Evolutionary conservation across 306 rosid genomes (phyloP), one percentile per base, ranked within the genome.

Genomic region (Datisca glomerata): DNA sequence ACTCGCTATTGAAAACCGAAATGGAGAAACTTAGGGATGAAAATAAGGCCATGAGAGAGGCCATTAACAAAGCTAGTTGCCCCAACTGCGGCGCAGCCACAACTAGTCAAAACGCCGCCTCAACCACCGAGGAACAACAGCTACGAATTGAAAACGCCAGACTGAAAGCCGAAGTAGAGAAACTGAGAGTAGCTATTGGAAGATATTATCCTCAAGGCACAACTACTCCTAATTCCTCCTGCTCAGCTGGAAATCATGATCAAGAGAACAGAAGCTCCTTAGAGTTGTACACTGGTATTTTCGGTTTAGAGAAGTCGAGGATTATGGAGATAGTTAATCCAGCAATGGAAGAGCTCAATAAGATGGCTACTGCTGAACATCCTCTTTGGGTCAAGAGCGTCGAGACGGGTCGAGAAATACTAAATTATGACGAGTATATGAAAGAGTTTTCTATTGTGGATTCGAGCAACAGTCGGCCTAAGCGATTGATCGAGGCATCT

Each of bases 81-180:
- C 85, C 92, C 37, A 91, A 78, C 64, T 91, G 98, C 57, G 98
- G 98, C 27, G 63, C 73, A 11, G 57, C 76, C 17, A 74, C 83
- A 11, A 67, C 79, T 9, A 64, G 53, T 35, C 64, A 60, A 57
- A 92, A 91, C 11, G 24, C 72, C 32, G 14, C 61, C 64, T 59
- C 72, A 57, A 78, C 83, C 12, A 77, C 81, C 0, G 93, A 85
- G 38, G 92, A 91, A 49, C 96, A 91, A 43, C 84, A 85, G 46
- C 79, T 91, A 0, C 81, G 93, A 12, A 80, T 84, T 36, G 95
- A 91, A 59, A 91, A 91, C 47, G 92, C 85, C 40, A 78, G 74
- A 35, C 98, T 91, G 67, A 91, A 80, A 78, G 80, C 94, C 24
- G 98, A 91, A 96, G 85, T 91, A 5, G 96, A 91, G 65, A 91